Evolutionary conservation across 352 stramenopile species (phyloP), one percentile per base, ranked within the genome.

Genomic region (Phytophthora syringae): DNA sequence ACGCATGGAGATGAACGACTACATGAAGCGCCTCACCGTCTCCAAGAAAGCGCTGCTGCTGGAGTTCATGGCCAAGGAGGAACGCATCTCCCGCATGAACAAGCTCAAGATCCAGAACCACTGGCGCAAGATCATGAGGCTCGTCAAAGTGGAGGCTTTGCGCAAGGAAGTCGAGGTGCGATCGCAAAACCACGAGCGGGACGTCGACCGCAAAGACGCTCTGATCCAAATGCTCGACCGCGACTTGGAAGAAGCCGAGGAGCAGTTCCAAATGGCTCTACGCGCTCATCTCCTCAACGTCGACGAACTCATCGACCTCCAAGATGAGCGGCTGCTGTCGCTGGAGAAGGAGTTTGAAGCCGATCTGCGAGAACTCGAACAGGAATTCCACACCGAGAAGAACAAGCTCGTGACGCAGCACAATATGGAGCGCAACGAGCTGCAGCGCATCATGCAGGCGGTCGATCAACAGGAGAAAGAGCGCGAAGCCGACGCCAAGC

Each of bases 91-190:
- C 25, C 76, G 76, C 50, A 89, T 87, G 78, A 97, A 94, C 74
- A 90, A 88, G 56, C 77, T 97, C 48, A 98, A 98, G 64, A 98
- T 98, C 66, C 88, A 98, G 57, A 98, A 97, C 69, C 92, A 98
- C 61, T 98, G 93, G 93, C 84, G 94, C 48, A 98, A 98, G 71
- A 98, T 98, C 70, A 97, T 98, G 92, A 80, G 94, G n/a, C 78
- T 98, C 0, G 88, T 96, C 51, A 98, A 98, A 70, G 87, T 97
- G 51, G 89, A 98, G 61, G 77, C 82, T 9, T 77, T 98, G 36
- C 82, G 90, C 52, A 97, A 97, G 56, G 91, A 97, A 40, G 93
- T 98, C 10, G 93, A 98, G 64, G 90, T 98, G 55, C 82, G 84
- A 2, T 89, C 83, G 21, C 93, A 98, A 57, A 97, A 98, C 72